Evolutionary conservation across 1,139 yeast species (phyloP).

Genomic region (Diutina neorugosa): DNA sequence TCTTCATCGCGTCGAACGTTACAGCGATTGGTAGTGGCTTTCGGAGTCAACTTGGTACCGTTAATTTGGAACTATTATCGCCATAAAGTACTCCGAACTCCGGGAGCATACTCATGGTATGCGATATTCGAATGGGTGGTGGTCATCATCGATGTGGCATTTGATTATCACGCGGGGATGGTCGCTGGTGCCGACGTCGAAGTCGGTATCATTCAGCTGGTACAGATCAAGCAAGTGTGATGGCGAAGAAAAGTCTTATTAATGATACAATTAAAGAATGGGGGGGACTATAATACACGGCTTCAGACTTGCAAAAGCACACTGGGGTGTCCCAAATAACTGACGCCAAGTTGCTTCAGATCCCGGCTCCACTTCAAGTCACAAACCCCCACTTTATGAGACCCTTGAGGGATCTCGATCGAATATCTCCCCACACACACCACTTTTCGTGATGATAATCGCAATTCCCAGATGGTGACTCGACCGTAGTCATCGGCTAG

Average conservation of each 20-base stretch:
- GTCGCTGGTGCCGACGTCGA: not conserved
- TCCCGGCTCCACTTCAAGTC: constrained; percentile 31
- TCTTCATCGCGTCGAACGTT: not conserved
- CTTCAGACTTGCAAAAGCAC: not conserved
- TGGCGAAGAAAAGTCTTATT: not conserved
- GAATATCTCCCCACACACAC: constrained; percentile 17
- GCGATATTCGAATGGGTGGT: not conserved
- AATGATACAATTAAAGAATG: not conserved
- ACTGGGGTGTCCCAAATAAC: not conserved
- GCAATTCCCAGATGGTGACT: constrained; percentile 41
- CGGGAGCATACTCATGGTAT: constrained; percentile 3
- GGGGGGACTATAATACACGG: not conserved
- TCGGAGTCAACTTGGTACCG: not conserved
- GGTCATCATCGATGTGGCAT: not conserved
- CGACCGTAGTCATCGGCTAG: constrained; percentile 55
- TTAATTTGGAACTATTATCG: constrained; percentile 1
- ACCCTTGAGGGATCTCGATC: constrained; percentile 2
- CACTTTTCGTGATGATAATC: constrained; percentile 8
- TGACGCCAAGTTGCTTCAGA: not conserved
- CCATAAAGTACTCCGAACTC: not conserved
- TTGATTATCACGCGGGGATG: not conserved
- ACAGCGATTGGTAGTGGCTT: not conserved
- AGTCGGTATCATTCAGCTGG: not conserved
- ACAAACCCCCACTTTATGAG: constrained; percentile 20
- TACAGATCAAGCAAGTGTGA: not conserved